Evolutionary conservation across 306 rosid genomes (phyloP), one percentile per base, ranked within the genome.

Genomic region (Cicer pinnatifidum): DNA sequence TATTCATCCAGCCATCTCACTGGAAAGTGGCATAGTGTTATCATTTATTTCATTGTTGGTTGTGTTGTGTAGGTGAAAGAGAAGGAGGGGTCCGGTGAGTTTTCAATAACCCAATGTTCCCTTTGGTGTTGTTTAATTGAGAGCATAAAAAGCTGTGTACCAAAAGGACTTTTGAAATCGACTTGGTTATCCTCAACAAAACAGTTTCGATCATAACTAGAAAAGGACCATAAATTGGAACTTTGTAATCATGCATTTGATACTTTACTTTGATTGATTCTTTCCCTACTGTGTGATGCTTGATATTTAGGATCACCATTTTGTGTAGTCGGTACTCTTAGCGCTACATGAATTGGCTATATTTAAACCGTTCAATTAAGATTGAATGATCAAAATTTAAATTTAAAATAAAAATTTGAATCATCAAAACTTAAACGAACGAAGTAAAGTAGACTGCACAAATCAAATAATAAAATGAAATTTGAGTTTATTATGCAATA

Each of bases 21-120:
- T 59, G 75, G 81, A 58, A 77, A 77, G 81, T 68, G 52, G 9
- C 69, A 77, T 35, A 15, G 23, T 68, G 9, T 23, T 23, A 11
- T 57, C 75, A 56, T 76, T 76, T 56, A 76, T 16, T 13, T 67
- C 41, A 20, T 11, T 54, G 38, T 62, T 64, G 59, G 75, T 28
- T 75, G 63, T 41, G 33, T 23, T 6, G 11, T 41, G 47, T 69
- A 76, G 59, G 11, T 67, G 74, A 6, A 76, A 9, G 6, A 17
- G 57, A 44, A 54, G 2, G 74, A 76, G 75, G 80, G 80, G 80
- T 67, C 80, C 80, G 68, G 75, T 59, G 65, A 33, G 6, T 51
- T 11, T 37, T 12, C 67, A 61, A 59, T 61, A 61, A 45, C 16
- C 41, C 23, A 16, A 66, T 44, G 54, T 44, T 67, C 41, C 38